Percentiles rank a stretch among this genome's conserved stretches.
phyloP scores from a whole-genome alignment of 1,139 yeast genomes.

The Scheffersomyces insectosa region DNA sequence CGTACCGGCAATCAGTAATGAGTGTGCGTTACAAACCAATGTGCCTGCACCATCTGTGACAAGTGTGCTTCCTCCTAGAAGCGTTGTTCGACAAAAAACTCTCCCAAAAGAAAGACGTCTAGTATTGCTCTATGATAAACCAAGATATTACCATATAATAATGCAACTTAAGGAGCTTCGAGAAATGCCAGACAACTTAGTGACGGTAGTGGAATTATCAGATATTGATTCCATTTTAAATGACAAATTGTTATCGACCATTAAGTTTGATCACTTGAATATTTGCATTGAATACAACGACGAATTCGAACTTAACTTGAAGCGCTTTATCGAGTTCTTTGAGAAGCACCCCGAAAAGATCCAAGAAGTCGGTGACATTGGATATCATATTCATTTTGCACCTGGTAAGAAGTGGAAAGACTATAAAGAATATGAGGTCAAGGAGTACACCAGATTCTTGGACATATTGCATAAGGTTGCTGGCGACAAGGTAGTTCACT shows the following conservation, averaged over 20 bases:
- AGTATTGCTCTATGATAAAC: constrained; percentile 34
- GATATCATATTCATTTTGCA: constrained; percentile 42
- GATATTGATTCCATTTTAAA: constrained; percentile 14
- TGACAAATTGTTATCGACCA: constrained; percentile 9
- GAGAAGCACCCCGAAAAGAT: constrained; percentile 18
- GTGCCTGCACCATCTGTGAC: no score
- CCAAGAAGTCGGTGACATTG: constrained; percentile 23
- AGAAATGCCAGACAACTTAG: constrained; percentile 18
- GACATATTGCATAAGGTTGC: constrained; percentile 22
- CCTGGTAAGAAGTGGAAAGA: constrained; percentile 38
- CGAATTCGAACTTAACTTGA: constrained; percentile 26
- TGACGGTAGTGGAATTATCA: constrained; percentile 22
- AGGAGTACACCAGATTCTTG: constrained; percentile 27
- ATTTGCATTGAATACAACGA: constrained; percentile 38
- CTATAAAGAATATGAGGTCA: constrained; percentile 26
- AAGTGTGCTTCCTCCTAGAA: neutral
- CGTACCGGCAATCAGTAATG: no score
- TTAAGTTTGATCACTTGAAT: constrained; percentile 27
- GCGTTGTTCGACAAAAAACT: neutral
- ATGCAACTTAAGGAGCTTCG: constrained; percentile 28
- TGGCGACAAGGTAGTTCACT: constrained; percentile 35
- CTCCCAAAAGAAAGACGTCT: constrained; percentile 20
- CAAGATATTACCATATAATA: constrained; percentile 30
- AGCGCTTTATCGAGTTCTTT: constrained; percentile 23
- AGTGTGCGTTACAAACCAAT: no score